phyloP scores from a whole-genome alignment of 148 eudicot species.

The Tetragonia tetragonoides region DNA sequence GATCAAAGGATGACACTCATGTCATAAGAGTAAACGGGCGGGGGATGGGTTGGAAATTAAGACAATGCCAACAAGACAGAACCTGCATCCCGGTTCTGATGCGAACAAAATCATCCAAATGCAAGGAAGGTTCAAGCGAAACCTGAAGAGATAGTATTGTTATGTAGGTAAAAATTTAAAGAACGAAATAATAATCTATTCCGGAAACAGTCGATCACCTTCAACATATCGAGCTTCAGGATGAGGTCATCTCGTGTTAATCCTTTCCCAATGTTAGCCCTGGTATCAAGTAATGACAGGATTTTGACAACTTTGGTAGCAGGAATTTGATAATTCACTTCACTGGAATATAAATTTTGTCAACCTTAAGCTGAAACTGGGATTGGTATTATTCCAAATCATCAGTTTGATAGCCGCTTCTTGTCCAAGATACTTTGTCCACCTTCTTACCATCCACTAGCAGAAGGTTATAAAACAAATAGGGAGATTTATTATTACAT shows the following conservation, averaged over 20 bases:
- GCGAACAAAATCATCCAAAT: slow-evolving; percentile 81
- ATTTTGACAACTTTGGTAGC: not conserved
- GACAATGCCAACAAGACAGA: slow-evolving; percentile 6
- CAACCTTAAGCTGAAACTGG: slow-evolving; percentile 82
- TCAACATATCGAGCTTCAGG: slow-evolving; percentile 45
- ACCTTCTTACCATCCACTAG: slow-evolving; percentile 97
- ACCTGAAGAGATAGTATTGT: slow-evolving; percentile 45
- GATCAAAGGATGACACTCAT: not conserved
- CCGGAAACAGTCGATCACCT: slow-evolving; percentile 41
- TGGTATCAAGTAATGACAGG: slow-evolving; percentile 30
- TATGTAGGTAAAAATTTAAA: slow-evolving; percentile 7
- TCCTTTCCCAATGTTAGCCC: slow-evolving; percentile 81
- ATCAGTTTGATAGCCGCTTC: slow-evolving; percentile 79
- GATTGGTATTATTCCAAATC: slow-evolving; percentile 89
- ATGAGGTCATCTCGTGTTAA: slow-evolving; percentile 68
- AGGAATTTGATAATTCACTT: not conserved
- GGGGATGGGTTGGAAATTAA: not conserved
- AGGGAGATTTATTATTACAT: not conserved
- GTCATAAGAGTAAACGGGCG: not conserved
- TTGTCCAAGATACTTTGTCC: slow-evolving; percentile 72
- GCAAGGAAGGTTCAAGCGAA: slow-evolving; percentile 60
- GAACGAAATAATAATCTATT: not conserved
- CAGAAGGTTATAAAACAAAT: slow-evolving; percentile 3
- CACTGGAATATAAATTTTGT: not conserved
- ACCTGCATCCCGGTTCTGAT: slow-evolving; percentile 93